phyloP scores from a whole-genome alignment of 2,329 filamentous ascomycete genomes.

The Podosphaera xanthii region DNA sequence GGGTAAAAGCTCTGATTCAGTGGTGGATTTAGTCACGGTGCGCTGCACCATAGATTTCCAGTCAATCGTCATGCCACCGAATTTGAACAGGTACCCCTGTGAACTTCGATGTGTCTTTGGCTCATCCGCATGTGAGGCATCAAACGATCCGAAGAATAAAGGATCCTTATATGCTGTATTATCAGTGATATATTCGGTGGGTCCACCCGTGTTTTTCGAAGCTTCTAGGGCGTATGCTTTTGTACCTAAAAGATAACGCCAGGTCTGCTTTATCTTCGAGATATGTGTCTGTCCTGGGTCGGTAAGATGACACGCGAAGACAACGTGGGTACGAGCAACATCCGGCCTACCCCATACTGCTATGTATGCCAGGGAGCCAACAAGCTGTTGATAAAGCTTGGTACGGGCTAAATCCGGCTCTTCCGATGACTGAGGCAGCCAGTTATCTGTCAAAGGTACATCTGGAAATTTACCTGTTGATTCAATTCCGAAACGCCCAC shows the following conservation, averaged over 20 bases:
- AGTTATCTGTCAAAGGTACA: too few species aligned
- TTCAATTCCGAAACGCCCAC: too few species aligned
- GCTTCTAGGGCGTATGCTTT: not conserved
- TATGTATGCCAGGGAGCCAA: not conserved
- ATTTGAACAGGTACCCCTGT: not conserved
- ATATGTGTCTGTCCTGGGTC: too few species aligned
- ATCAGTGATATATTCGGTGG: not conserved
- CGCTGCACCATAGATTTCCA: not conserved
- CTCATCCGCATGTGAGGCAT: too few species aligned
- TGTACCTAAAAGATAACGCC: too few species aligned
- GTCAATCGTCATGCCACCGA: not conserved
- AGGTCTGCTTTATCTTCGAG: too few species aligned
- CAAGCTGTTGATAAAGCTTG: not conserved
- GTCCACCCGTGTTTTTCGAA: too few species aligned
- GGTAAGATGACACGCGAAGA: too few species aligned
- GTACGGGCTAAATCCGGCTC: not conserved
- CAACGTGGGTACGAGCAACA: too few species aligned
- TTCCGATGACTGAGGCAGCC: not conserved
- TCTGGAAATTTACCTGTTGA: too few species aligned
- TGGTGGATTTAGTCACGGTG: too few species aligned
- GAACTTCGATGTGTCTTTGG: not conserved
- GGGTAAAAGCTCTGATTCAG: not conserved
- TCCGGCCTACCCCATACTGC: not conserved
- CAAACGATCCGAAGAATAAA: too few species aligned
- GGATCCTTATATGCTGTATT: not conserved